Percentiles rank a stretch among this genome's conserved stretches.
Evolutionary conservation across 371 early-diverging fungal species (phyloP).

Genomic region (Saksenaea vasiformis): DNA sequence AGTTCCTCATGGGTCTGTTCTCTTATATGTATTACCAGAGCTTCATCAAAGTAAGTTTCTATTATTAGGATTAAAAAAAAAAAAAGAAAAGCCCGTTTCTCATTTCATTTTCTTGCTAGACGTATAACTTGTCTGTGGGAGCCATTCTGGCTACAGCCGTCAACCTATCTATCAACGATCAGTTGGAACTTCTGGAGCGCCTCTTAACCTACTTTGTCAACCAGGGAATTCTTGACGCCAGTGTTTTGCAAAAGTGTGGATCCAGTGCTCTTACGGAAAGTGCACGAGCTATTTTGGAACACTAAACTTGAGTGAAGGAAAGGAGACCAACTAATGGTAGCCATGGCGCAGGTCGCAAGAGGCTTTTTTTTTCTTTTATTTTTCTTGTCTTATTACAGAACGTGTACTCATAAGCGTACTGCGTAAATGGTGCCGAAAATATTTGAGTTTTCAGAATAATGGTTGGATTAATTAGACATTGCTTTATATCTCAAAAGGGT

Average conservation of each 20-base stretch:
- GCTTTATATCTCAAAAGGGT: no score
- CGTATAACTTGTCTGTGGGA: slow-evolving; percentile 47
- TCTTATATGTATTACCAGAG: slow-evolving; percentile 90
- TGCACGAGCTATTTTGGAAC: slow-evolving; percentile 18
- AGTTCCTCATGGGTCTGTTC: slow-evolving; percentile 97
- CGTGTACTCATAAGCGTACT: no score
- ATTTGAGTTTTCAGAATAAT: no score
- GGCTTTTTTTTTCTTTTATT: neutral
- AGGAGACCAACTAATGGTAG: neutral
- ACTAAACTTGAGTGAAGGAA: slow-evolving; percentile 17
- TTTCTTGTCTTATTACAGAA: no score
- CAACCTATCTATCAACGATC: slow-evolving; percentile 48
- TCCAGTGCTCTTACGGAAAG: slow-evolving; percentile 30
- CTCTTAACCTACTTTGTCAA: slow-evolving; percentile 57
- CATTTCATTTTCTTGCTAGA: slow-evolving; percentile 15
- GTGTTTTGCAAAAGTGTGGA: slow-evolving; percentile 41
- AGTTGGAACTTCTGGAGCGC: slow-evolving; percentile 55
- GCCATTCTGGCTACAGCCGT: slow-evolving; percentile 49
- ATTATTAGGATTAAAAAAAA: neutral
- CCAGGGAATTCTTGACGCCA: slow-evolving; percentile 54
- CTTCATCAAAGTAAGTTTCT: slow-evolving; percentile 65
- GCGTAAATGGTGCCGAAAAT: no score
- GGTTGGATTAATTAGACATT: no score
- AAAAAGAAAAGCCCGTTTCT: neutral
- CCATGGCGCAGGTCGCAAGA: neutral